phyloP scores from a whole-genome alignment of 1,139 yeast genomes.

The Diutina rugosa region DNA sequence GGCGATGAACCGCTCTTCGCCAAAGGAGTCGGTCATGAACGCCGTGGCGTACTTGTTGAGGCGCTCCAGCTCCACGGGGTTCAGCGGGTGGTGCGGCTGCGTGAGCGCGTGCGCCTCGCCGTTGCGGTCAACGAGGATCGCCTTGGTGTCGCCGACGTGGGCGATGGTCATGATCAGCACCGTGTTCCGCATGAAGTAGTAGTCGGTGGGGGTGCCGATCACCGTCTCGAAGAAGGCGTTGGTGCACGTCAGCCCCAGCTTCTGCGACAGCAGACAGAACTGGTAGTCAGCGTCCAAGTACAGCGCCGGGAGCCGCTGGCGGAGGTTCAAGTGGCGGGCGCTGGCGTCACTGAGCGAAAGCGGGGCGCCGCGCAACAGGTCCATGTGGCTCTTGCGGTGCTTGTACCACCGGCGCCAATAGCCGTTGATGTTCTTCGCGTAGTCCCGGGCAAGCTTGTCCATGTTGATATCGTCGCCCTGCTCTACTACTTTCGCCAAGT shows the following conservation, averaged over 20 bases:
- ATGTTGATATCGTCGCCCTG: constrained; percentile 10
- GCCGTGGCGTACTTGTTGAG: constrained; percentile 58
- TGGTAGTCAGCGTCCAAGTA: constrained; percentile 49
- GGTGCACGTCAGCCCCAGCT: constrained; percentile 78
- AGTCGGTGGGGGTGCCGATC: constrained; percentile 20
- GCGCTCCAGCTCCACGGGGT: constrained; percentile 65
- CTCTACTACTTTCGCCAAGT: constrained; percentile 49
- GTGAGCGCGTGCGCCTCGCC: constrained; percentile 78
- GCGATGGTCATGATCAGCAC: constrained; percentile 63
- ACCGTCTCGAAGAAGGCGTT: constrained; percentile 55
- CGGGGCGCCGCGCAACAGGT: constrained; percentile 22
- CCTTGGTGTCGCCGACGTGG: constrained; percentile 92
- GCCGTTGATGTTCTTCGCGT: constrained; percentile 57
- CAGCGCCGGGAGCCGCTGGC: constrained; percentile 46
- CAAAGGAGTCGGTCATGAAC: constrained; percentile 82
- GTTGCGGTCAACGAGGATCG: constrained; percentile 61
- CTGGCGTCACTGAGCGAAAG: constrained; percentile 10
- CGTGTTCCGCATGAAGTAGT: constrained; percentile 62
- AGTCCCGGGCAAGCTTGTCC: constrained; percentile 31
- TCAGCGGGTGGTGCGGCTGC: constrained; percentile 75
- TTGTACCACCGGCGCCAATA: constrained; percentile 78
- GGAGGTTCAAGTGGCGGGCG: constrained; percentile 32
- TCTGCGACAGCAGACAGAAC: constrained; percentile 20
- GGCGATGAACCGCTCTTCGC: constrained; percentile 75
- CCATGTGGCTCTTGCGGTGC: constrained; percentile 31